Conservation (phyloP, 805 yeast species). For the Saccharomycopsis oosterbeekiorum region DNA sequence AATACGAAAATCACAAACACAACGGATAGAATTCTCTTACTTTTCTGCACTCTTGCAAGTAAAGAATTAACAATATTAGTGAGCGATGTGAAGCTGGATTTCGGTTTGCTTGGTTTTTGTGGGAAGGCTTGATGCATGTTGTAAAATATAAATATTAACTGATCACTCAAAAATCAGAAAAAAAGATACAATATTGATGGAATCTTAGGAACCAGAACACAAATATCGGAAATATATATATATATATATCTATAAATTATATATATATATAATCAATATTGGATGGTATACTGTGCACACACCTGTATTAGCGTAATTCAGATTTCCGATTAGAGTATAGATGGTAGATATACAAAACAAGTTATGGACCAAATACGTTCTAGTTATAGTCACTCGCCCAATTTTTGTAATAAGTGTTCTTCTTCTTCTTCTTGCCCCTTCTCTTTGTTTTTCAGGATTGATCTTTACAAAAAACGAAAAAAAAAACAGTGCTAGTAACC, state of each 20-base stretch:
- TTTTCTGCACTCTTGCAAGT: slow-evolving; percentile 6
- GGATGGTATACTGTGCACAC: too few relatives aligned
- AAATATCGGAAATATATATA: too few relatives aligned
- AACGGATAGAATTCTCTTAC: slow-evolving; percentile 6
- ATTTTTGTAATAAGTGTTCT: not conserved
- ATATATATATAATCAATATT: too few relatives aligned
- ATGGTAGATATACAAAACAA: too few relatives aligned
- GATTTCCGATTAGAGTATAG: not conserved
- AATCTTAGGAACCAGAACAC: too few relatives aligned
- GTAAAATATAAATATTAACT: not conserved
- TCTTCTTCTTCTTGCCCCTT: not conserved
- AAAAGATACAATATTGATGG: not conserved
- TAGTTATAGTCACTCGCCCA: not conserved
- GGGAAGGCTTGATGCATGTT: slow-evolving; percentile 19
- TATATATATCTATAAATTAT: too few relatives aligned
- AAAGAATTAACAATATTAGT: slow-evolving; percentile 1
- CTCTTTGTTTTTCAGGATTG: not conserved
- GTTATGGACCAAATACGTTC: not conserved
- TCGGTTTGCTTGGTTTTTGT: slow-evolving; percentile 17
- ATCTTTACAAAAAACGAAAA: too few relatives aligned
- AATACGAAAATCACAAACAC: slow-evolving; percentile 10
- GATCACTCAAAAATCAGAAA: not conserved
- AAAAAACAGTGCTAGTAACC: too few relatives aligned
- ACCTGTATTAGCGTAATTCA: too few relatives aligned
- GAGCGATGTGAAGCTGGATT: slow-evolving; percentile 1